These are phyloP conservation scores for Cytauxzoon felis DNA, from an alignment of 169 alveolate genomes.

Conservation along the genomic window DNA sequence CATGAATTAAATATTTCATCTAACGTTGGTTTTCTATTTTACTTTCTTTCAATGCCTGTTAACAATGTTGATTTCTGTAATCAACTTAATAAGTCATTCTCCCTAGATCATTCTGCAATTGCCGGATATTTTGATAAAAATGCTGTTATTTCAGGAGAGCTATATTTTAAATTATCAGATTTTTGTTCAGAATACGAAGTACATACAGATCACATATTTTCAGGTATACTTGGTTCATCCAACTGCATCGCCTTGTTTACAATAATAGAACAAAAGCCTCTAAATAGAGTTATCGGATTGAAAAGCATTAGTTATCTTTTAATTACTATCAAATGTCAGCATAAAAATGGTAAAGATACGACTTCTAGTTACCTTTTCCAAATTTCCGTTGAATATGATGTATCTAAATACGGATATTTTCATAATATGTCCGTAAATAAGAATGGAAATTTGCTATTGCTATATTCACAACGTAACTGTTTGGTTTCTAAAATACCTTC, in stretches of 20 bases:
- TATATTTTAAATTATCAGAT: constrained; percentile 16
- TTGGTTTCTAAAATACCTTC: constrained; percentile 29
- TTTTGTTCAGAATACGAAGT: constrained; percentile 8
- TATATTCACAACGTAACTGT: constrained; percentile 11
- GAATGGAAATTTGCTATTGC: constrained; percentile 27
- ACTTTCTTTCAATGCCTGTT: too few species aligned
- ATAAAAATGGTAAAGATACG: background rate
- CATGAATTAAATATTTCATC: too few species aligned
- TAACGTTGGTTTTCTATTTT: too few species aligned
- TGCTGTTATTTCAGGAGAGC: too few species aligned
- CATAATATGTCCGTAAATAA: constrained; percentile 39
- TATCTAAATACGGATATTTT: constrained; percentile 26
- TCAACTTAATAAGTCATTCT: too few species aligned
- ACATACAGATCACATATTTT: background rate
- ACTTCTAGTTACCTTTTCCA: constrained; percentile 29
- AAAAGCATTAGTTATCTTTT: constrained; percentile 5
- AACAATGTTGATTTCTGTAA: too few species aligned
- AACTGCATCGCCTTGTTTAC: constrained; percentile 44
- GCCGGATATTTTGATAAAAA: too few species aligned
- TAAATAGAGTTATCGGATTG: background rate
- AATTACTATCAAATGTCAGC: constrained; percentile 39
- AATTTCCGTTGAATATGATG: constrained; percentile 28
- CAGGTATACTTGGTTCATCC: constrained; percentile 9
- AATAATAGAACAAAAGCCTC: constrained; percentile 22
- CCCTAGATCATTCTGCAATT: too few species aligned